Base-by-base conservation (phyloP, 345 rosid species). In the Populus deltoides region DNA sequence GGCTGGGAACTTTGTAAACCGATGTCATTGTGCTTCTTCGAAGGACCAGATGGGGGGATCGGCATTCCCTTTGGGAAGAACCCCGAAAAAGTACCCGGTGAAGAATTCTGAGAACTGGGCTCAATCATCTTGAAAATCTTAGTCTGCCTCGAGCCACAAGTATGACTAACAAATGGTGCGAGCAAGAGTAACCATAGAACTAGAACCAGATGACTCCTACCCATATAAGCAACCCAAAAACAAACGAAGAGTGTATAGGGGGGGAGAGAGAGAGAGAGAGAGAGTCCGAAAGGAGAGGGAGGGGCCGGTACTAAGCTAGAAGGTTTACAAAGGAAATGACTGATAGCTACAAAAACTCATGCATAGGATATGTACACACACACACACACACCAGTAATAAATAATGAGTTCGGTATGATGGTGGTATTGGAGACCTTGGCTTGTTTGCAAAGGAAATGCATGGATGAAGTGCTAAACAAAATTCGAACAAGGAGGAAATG, bases 21-120 rank as follows among this genome's bases (percentile, higher is more conserved):
- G 57, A 84, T 76, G 72, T 24, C 81, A 73, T 91, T 90, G 85
- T 91, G 96, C 80, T 74, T 73, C 85, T 74, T 91, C n/a, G 96
- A 91, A 73, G 96, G 96, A 66, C 84, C 93, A 57, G 96, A 91
- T 55, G 86, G 89, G 66, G 93, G 96, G 79, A 90, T 83, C 39
- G 89, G 91, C 55, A 84, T 75, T 81, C 82, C 83, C 78, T 90
- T 91, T 0, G 93, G 96, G 76, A 91, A 85, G 77, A 81, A 87
- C 12, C 88, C 90, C 9, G 73, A 41, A 74, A 88, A 80, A 3
- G 80, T 80, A 41, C 75, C 3, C 12, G 29, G 76, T 36, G 88
- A 84, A 13, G 86, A 77, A 73, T 78, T 77, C 62, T 70, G 79
- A 71, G 67, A 66, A 31, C 68, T 83, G 39, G 85, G 83, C 77